Base-by-base conservation (phyloP, 306 rosid genomes). In the Prunus mume region DNA sequence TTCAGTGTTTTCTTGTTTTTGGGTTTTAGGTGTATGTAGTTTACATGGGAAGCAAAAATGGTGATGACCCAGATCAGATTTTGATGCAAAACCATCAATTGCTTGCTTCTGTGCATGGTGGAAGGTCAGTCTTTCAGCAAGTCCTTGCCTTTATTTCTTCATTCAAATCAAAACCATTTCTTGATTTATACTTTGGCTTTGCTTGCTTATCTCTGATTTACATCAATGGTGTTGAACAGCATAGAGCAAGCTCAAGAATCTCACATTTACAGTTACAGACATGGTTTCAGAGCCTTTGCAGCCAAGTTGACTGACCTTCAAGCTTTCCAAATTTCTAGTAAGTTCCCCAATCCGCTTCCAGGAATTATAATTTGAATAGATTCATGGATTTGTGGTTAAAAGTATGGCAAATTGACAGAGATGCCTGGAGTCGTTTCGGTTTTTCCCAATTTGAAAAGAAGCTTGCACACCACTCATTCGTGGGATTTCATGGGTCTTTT, bases 401-500 rank as follows among this genome's bases (percentile, higher is more conserved):
- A 56, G 9, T 56, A 65, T 71, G 61, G 20, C 19, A 75, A 76
- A 81, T 65, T 89, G 69, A 81, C 91, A 91, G 93, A 78, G 79
- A 91, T 91, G 86, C 73, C 85, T 0, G 91, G 90, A 60, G 97
- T 91, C 58, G 86, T 91, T 74, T 91, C 93, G 65, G 97, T 89
- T 60, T 89, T 91, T 76, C 97, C 92, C 34, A 91, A 89, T 80
- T 68, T 75, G 10, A 91, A 86, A 79, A 89, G 97, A 80, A 86
- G 57, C 47, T 68, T 91, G 60, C 93, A 91, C 80, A 91, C 93
- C 28, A 91, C 97, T 61, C 97, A 91, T 83, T 91, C 93, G 30
- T 91, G 97, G 93, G 88, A 86, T 76, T 91, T 91, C 79, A 89
- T 91, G 86, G 97, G 97, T 66, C 92, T 91, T 83, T 15, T 64